These are phyloP conservation scores for Nakaseomyces glabratus DNA, from an alignment of 1,139 yeast species.

Conservation along the genomic window DNA sequence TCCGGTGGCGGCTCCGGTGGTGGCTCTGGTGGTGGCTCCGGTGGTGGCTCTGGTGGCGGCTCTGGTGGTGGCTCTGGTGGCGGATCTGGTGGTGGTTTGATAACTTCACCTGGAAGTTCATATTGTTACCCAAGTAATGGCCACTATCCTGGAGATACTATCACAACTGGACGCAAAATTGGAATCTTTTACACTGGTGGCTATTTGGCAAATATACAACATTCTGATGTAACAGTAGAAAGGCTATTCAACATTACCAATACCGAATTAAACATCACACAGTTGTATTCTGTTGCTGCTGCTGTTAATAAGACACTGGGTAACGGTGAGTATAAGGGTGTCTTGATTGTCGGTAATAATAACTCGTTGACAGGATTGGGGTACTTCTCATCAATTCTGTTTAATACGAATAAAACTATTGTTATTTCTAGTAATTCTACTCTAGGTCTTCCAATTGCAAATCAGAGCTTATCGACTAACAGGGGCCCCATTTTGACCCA, in stretches of 20 bases:
- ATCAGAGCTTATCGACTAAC: slow-evolving; percentile 15
- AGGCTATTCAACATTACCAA: slow-evolving; percentile 21
- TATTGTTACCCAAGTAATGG: slow-evolving; percentile 4
- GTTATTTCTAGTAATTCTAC: slow-evolving; percentile 20
- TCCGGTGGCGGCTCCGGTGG: slow-evolving; percentile 6
- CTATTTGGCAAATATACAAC: slow-evolving; percentile 10
- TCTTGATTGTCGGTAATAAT: slow-evolving; percentile 22
- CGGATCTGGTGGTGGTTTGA: slow-evolving; percentile 8
- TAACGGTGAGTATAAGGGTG: slow-evolving; percentile 17
- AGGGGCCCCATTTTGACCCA: slow-evolving; percentile 26
- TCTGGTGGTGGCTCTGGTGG: neutral
- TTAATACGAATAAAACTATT: slow-evolving; percentile 22
- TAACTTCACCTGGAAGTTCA: slow-evolving; percentile 7
- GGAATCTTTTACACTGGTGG: slow-evolving; percentile 22
- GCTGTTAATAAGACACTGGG: slow-evolving; percentile 16
- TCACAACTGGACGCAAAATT: slow-evolving; percentile 7
- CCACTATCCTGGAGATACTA: neutral
- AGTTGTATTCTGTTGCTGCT: slow-evolving; percentile 20
- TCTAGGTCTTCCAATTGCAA: slow-evolving; percentile 23
- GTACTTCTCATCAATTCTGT: slow-evolving; percentile 24
- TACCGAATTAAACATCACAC: slow-evolving; percentile 18
- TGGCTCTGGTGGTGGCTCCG: slow-evolving; percentile 2
- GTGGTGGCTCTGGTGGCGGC: slow-evolving; percentile 7
- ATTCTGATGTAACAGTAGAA: slow-evolving; percentile 9
- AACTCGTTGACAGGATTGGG: slow-evolving; percentile 25